phyloP scores from a whole-genome alignment of 139 green algal genomes.

The Chlorella sp. region DNA sequence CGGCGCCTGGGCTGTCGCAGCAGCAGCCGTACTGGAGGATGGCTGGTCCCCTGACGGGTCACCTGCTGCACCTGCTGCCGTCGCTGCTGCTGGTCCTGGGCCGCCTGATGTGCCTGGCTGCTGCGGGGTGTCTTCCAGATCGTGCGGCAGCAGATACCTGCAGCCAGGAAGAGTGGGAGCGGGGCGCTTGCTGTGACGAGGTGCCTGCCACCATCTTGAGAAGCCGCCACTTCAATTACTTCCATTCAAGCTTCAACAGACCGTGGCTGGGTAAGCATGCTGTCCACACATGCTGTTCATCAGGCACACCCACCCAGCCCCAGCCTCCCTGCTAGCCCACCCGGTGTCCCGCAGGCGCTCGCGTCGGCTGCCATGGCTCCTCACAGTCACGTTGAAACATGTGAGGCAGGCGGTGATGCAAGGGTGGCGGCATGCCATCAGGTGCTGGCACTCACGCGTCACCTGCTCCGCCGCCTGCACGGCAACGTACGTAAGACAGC shows the following conservation, averaged over 20 bases:
- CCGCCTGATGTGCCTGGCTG: not conserved
- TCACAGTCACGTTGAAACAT: slow-evolving; percentile 8
- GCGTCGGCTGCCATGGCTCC: not conserved
- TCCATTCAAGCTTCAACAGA: too few relatives aligned
- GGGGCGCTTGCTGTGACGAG: too few relatives aligned
- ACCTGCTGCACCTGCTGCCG: not conserved
- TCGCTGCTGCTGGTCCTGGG: not conserved
- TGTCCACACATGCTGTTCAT: too few relatives aligned
- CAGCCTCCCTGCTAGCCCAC: not conserved
- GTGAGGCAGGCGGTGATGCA: not conserved
- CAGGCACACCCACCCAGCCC: too few relatives aligned
- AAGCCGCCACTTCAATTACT: too few relatives aligned
- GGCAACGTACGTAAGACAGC: too few relatives aligned
- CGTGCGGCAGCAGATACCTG: not conserved
- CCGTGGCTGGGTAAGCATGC: too few relatives aligned
- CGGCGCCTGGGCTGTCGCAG: not conserved
- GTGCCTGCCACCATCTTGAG: too few relatives aligned
- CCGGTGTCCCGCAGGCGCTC: not conserved
- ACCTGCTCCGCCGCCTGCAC: too few relatives aligned
- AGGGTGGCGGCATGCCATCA: not conserved
- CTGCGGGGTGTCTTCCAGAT: not conserved
- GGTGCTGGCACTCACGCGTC: not conserved
- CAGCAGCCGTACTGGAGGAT: not conserved
- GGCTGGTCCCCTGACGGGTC: not conserved
- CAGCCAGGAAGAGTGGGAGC: not conserved